These are phyloP conservation scores for Aspergillus caelatus DNA, from an alignment of 2,329 filamentous ascomycete genomes.

Conservation along the genomic window DNA sequence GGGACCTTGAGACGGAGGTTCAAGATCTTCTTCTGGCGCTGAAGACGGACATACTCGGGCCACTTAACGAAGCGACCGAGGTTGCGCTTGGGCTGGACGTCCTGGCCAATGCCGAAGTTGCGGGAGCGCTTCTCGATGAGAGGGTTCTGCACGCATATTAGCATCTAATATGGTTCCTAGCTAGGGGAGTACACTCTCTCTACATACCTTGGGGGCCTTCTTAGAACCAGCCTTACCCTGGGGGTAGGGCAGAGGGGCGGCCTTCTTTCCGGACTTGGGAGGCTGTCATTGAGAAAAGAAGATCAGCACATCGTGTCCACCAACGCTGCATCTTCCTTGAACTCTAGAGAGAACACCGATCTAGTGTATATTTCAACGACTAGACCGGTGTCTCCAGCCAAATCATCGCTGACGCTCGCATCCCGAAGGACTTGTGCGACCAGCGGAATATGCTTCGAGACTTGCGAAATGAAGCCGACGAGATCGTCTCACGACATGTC, in stretches of 20 bases:
- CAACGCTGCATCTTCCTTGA: constrained; percentile 75
- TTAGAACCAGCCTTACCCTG: constrained; percentile 87
- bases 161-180: constrained; percentile 13
- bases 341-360: constrained; percentile 78
- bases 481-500: constrained; percentile 40
- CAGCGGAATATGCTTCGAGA: constrained; percentile 43
- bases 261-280: constrained; percentile 97
- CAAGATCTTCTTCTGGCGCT: constrained; percentile 94
- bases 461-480: constrained; percentile 29
- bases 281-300: constrained; percentile 99
- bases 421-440: constrained; percentile 34
- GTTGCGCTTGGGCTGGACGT: constrained; percentile 96
- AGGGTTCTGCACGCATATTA: constrained; percentile 72
- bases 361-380: constrained; percentile 56
- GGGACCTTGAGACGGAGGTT: constrained; percentile 98
- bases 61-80: constrained; percentile 98
- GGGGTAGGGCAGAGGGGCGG: constrained; percentile 94
- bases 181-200: constrained; percentile 11
- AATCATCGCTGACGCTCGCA: constrained; percentile 44
- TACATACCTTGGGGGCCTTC: constrained; percentile 93
- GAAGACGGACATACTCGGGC: constrained; percentile 98
- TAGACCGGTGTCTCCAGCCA: constrained; percentile 57
- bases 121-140: constrained; percentile 97
- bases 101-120: constrained; percentile 99
- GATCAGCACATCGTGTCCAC: constrained; percentile 81